Evolutionary conservation across 2,329 filamentous ascomycete genomes (phyloP).

Genomic region (Penicillium sp.): DNA sequence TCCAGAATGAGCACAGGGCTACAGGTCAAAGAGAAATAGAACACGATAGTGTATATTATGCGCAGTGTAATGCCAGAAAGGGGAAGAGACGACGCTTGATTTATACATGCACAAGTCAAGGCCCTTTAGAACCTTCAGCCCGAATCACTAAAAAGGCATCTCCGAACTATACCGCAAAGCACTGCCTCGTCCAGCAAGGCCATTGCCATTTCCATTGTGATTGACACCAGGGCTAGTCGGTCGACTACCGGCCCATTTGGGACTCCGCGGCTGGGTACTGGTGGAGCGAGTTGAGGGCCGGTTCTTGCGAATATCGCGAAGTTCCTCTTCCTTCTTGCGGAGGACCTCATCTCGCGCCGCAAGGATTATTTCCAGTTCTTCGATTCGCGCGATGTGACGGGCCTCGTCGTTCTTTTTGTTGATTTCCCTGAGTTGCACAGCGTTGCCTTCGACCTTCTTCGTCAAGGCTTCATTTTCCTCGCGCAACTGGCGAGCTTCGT

Average conservation of each 20-base stretch:
- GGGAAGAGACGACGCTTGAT: neutral
- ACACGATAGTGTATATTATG: neutral
- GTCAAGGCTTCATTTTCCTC: conserved; percentile 38
- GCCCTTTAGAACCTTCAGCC: neutral
- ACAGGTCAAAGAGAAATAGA: neutral
- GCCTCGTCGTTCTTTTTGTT: conserved; percentile 35
- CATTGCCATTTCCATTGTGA: conserved; percentile 30
- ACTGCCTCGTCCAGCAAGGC: conserved; percentile 34
- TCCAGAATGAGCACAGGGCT: neutral
- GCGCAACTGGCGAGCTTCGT: conserved; percentile 38
- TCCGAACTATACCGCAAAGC: conserved; percentile 41
- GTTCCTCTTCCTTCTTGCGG: conserved; percentile 45
- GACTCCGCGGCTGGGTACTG: conserved; percentile 44
- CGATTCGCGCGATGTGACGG: conserved; percentile 37
- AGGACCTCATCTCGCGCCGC: conserved; percentile 40
- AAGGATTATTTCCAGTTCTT: conserved; percentile 39
- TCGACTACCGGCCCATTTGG: conserved; percentile 41
- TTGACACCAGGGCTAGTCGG: conserved; percentile 41
- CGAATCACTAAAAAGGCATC: conserved; percentile 26
- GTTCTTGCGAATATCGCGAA: conserved; percentile 45
- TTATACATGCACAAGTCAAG: neutral
- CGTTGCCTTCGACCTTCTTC: conserved; percentile 38
- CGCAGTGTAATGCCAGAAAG: neutral
- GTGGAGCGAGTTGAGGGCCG: conserved; percentile 44
- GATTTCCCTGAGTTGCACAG: conserved; percentile 38